A percentile compares a stretch with the other conserved stretches of the same genome.
Evolutionary conservation across 345 rosid genomes (phyloP).

Genomic region (Turnera subulata): DNA sequence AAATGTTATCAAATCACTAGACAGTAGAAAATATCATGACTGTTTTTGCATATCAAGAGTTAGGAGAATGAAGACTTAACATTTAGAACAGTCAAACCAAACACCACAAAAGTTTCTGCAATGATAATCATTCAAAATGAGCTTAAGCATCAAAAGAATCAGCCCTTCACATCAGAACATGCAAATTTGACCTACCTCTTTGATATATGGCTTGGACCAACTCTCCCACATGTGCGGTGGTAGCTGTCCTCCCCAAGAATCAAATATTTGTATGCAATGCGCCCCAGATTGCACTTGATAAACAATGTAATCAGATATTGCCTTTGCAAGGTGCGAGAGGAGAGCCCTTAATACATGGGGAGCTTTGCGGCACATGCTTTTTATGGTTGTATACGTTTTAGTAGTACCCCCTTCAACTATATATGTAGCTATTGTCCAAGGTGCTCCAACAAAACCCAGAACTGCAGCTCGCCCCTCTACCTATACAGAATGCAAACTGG

Average conservation of each 20-base stretch:
- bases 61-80: background rate
- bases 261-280: slow-evolving; percentile 90
- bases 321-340: slow-evolving; percentile 73
- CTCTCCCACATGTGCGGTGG: slow-evolving; percentile 85
- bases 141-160: background rate
- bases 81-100: background rate
- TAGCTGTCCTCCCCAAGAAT: slow-evolving; percentile 98
- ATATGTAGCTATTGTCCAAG: slow-evolving; percentile 94
- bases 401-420: slow-evolving; percentile 90
- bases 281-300: slow-evolving; percentile 91
- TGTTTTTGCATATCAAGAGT: too few relatives aligned
- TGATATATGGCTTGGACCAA: slow-evolving; percentile 86
- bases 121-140: too few relatives aligned
- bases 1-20: background rate
- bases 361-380: slow-evolving; percentile 86
- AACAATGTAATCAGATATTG: slow-evolving; percentile 68
- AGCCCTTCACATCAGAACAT: too few relatives aligned
- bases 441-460: slow-evolving; percentile 90
- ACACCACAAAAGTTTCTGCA: background rate
- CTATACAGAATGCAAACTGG: slow-evolving; percentile 27
- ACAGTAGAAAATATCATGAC: too few relatives aligned
- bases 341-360: slow-evolving; percentile 68
- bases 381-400: slow-evolving; percentile 70
- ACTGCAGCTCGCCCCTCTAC: slow-evolving; percentile 75
- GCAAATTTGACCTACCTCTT: slow-evolving; percentile 46